Percentiles rank a stretch among this genome's conserved stretches.
Conservation (phyloP, 805 yeast genomes). For the Yamadazyma kitorensis region DNA sequence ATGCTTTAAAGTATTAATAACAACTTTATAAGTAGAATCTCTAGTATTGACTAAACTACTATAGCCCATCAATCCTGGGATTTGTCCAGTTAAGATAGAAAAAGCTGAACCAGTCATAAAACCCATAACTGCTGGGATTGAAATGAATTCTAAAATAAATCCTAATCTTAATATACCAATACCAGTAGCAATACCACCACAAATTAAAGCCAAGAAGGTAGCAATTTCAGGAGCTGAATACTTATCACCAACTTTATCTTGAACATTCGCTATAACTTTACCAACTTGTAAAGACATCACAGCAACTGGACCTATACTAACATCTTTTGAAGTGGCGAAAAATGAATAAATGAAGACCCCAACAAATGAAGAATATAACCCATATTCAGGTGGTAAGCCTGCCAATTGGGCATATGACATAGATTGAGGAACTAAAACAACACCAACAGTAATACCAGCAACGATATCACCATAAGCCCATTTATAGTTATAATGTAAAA, state of each 20-base stretch:
- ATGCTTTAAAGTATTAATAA: constrained; percentile 69
- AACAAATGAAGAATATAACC: constrained; percentile 86
- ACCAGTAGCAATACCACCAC: constrained; percentile 84
- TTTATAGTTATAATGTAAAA: constrained; percentile 70
- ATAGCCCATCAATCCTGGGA: constrained; percentile 83
- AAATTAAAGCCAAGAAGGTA: constrained; percentile 69
- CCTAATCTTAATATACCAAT: constrained; percentile 83
- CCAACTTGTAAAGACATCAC: constrained; percentile 89
- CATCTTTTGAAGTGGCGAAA: constrained; percentile 94
- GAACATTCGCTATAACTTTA: constrained; percentile 68
- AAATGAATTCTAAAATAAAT: constrained; percentile 82
- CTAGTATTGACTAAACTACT: constrained; percentile 66
- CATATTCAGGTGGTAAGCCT: constrained; percentile 75
- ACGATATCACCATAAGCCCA: constrained; percentile 84
- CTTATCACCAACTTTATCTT: constrained; percentile 38
- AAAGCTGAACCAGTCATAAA: constrained; percentile 95
- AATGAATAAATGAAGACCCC: constrained; percentile 87
- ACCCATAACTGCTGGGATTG: constrained; percentile 89
- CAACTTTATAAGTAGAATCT: constrained; percentile 63
- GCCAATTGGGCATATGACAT: constrained; percentile 95
- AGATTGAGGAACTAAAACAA: constrained; percentile 89
- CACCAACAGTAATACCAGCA: constrained; percentile 92
- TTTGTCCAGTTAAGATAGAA: constrained; percentile 77
- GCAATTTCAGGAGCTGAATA: constrained; percentile 71
- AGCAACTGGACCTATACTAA: constrained; percentile 95